These are phyloP conservation scores for Fusarium fujikuroi DNA, from an alignment of 2,329 filamentous ascomycete species.

Conservation along the genomic window DNA sequence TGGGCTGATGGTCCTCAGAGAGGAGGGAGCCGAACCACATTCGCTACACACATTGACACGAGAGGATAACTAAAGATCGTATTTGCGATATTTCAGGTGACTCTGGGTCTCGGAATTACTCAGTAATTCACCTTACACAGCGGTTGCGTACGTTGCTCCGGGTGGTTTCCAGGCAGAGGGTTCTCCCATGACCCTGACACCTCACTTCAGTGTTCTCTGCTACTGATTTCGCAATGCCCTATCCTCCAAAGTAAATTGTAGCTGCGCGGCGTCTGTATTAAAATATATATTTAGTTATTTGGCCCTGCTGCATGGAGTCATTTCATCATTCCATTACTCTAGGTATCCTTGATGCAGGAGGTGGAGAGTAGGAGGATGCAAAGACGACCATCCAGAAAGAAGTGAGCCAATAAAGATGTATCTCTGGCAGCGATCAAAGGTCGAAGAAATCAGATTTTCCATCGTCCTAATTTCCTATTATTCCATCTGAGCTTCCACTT, in stretches of 20 bases:
- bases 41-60: rapidly evolving
- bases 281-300: not conserved
- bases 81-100: too few species aligned
- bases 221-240: rapidly evolving
- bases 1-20: not conserved
- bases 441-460: too few species aligned
- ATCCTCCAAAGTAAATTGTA: rapidly evolving
- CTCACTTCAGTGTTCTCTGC: not conserved
- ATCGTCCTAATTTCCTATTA: not conserved
- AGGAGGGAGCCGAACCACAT: not conserved
- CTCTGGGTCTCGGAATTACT: rapidly evolving
- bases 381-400: not conserved
- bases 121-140: rapidly evolving
- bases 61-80: rapidly evolving
- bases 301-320: not conserved
- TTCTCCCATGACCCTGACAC: not conserved
- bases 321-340: rapidly evolving
- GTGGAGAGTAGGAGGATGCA: rapidly evolving
- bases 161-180: not conserved
- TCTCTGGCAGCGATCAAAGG: not conserved
- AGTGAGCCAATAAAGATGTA: rapidly evolving
- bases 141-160: not conserved
- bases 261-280: too few species aligned
- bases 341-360: too few species aligned
- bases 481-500: not conserved